These are phyloP conservation scores for Xylaria curta DNA, from an alignment of 495 filamentous ascomycete genomes.

Conservation along the genomic window DNA sequence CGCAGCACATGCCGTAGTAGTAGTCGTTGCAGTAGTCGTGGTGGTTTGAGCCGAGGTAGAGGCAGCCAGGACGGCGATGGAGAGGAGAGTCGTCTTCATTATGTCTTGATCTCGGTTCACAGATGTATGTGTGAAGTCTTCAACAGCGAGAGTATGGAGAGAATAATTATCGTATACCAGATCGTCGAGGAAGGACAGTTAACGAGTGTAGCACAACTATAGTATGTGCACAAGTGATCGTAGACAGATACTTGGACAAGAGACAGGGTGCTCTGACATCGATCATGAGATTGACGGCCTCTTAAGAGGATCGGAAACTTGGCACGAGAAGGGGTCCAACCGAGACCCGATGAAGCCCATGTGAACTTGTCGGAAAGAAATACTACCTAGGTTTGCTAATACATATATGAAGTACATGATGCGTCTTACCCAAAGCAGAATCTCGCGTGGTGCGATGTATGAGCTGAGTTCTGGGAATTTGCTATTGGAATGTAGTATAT, in stretches of 20 bases:
- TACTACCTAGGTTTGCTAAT: neutral
- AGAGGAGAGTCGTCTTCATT: conserved; percentile 28
- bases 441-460: neutral
- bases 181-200: neutral
- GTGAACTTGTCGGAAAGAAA: neutral
- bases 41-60: conserved; percentile 1
- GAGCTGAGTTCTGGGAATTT: neutral
- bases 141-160: neutral
- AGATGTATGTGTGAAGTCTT: neutral
- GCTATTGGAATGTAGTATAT: neutral
- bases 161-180: neutral
- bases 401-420: conserved; percentile 8
- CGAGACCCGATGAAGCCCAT: conserved; percentile 9
- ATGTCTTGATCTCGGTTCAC: neutral
- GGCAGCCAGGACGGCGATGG: conserved; percentile 41
- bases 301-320: conserved; percentile 19
- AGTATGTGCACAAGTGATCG: conserved; percentile 8
- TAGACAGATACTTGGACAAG: neutral
- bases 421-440: neutral
- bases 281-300: conserved; percentile 5
- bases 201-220: conserved; percentile 5
- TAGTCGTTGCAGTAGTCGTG: conserved; percentile 18
- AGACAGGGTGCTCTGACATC: neutral
- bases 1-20: conserved; percentile 42
- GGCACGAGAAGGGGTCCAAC: conserved; percentile 20